phyloP scores from a whole-genome alignment of 2,329 filamentous ascomycete species.

The Colletotrichum sp. region DNA sequence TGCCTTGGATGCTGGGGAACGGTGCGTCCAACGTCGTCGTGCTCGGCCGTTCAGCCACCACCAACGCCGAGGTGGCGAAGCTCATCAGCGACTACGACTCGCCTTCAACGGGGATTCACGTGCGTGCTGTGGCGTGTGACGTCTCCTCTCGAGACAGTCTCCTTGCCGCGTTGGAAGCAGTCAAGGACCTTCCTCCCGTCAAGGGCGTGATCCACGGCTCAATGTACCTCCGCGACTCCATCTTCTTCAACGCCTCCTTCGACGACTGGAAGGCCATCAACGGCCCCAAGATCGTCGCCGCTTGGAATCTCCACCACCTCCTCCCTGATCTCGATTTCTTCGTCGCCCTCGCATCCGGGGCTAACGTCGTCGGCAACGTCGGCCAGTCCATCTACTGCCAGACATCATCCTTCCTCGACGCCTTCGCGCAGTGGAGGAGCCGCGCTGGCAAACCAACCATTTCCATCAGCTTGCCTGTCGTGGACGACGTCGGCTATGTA shows the following conservation, averaged over 20 bases:
- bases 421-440: background rate
- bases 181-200: background rate
- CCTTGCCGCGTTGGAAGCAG: background rate
- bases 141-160: background rate
- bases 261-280: background rate
- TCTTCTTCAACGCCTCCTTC: background rate
- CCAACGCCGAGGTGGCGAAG: background rate
- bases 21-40: background rate
- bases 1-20: background rate
- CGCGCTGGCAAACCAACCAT: background rate
- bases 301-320: background rate
- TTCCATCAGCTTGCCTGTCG: background rate
- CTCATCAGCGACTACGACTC: background rate
- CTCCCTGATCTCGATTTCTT: background rate
- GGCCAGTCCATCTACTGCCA: background rate
- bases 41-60: background rate
- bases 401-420: background rate
- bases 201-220: background rate
- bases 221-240: background rate
- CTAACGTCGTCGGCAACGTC: background rate
- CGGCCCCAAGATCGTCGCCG: background rate
- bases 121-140: background rate
- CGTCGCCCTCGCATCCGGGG: background rate
- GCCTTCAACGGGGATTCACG: background rate
- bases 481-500: background rate